Evolutionary conservation across 306 rosid species (phyloP), one percentile per base, ranked within the genome.

Genomic region (Ormosia semicastrata): DNA sequence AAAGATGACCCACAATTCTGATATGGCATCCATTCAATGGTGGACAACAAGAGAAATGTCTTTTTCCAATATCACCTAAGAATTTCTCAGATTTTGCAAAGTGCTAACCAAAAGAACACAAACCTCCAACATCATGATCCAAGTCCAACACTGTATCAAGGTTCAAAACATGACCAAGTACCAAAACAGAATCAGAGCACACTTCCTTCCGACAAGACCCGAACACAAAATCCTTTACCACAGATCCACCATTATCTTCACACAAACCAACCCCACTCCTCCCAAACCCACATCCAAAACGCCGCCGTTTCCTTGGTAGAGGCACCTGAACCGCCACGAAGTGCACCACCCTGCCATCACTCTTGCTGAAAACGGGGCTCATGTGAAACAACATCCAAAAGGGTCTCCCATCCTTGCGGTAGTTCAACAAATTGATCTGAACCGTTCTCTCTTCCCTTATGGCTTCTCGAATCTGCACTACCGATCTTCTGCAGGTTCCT

Each of bases 251-350:
- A 24, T 24, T 24, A 24, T 80, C 87, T 24, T 62, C 86, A 0
- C 77, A 29, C 58, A 78, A 77, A 44, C 86, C 18, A 83, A 24
- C 24, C 1, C 24, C 24, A 24, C 24, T 24, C 68, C 84, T 83
- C 6, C 62, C 30, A 47, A 52, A 52, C 75, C 78, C 24, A 24
- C 24, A 24, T 84, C 75, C 84, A 50, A 81, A 73, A 46, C 76
- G 39, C 85, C 86, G 59, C 44, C 72, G 53, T 59, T 67, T 75
- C 76, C 77, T 79, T 57, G 34, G 37, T 66, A 92, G 43, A 2
- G 94, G 97, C 5, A 93, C 90, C 84, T 95, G 99, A 83, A 93
- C 97, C 24, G 89, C 97, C 43, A 95, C 89, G 39, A 95, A 95
- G 74, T 93, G 93, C 37, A 85, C 83, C 43, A 93, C 90, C 65